Base-by-base conservation (phyloP, 2,329 filamentous ascomycete genomes). In the Gyromitra esculenta region DNA sequence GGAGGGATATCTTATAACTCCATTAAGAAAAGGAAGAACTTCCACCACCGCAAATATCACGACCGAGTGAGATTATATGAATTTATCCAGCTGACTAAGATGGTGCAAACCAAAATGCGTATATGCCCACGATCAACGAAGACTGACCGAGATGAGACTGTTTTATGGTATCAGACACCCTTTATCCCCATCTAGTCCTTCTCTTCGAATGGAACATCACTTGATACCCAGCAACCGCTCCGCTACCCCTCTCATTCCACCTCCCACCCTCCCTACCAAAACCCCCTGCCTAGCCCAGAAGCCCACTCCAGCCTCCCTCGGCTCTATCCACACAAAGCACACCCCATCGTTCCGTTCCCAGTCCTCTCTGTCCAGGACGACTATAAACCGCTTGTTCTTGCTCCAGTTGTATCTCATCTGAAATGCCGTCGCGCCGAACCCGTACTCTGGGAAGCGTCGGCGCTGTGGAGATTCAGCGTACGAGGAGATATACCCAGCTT, bases 391-490 rank as follows among this genome's bases (percentile, higher is more conserved):
- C 62, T 11, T 21, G 15, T 64, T 1, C 7, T n/a, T 18, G 5
- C 43, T 64, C 7, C 6, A 31, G 6, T 18, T 13, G 18, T 64
- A 1, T n/a, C 25, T 45, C 11, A 37, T 64, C 43, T 18, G 7
- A 5, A 21, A 5, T 9, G 62, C 13, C 25, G 25, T 35, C 0
- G 13, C 25, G 31, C 41, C 15, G 1, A n/a, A 35, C 4, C 60
- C 43, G 21, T 64, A 50, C 41, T 50, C 43, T 6, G 43, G 60
- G 60, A 64, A 64, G 6, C 43, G 43, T 25, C 43, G 43, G 13
- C 43, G 45, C 45, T 50, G 45, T n/a, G 4, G 45, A n/a, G 45
- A 50, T 1, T 50, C 15, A 0, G 15, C 25, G 13, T 31, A 37
- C 13, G 43, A 9, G 15, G 43, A 37, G 25, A 45, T 21, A 52